These are phyloP conservation scores for Candida frijolesensis DNA, from an alignment of 1,139 yeast genomes.

Conservation along the genomic window DNA sequence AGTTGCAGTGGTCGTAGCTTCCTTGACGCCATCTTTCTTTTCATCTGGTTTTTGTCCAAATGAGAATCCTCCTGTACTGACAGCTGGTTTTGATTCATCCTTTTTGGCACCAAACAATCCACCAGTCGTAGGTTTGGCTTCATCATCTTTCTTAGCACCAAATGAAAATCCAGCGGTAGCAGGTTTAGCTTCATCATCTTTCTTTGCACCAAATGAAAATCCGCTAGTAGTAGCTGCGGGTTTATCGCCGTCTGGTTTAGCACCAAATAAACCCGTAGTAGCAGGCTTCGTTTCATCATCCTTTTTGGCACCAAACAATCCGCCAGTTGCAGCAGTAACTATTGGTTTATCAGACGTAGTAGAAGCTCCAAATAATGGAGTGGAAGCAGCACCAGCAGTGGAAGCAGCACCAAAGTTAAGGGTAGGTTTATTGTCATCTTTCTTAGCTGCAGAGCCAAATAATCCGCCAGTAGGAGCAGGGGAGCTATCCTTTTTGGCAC, in stretches of 20 bases:
- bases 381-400: slow-evolving; percentile 17
- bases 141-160: slow-evolving; percentile 24
- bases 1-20: slow-evolving; percentile 12
- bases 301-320: slow-evolving; percentile 18
- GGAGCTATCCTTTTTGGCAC: slow-evolving; percentile 23
- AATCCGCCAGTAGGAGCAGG: slow-evolving; percentile 18
- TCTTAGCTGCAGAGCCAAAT: slow-evolving; percentile 24
- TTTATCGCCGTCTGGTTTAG: slow-evolving; percentile 22
- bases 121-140: slow-evolving; percentile 16
- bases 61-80: slow-evolving; percentile 19
- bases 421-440: slow-evolving; percentile 15
- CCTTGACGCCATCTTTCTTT: slow-evolving; percentile 22
- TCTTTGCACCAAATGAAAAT: slow-evolving; percentile 22
- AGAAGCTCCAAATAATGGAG: slow-evolving; percentile 22
- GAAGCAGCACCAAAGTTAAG: slow-evolving; percentile 9
- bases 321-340: slow-evolving; percentile 11
- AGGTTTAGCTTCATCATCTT: slow-evolving; percentile 20
- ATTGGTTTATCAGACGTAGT: slow-evolving; percentile 16
- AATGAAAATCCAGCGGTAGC: slow-evolving; percentile 16
- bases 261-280: slow-evolving; percentile 22
- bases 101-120: slow-evolving; percentile 28
- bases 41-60: slow-evolving; percentile 29
- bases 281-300: slow-evolving; percentile 21
- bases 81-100: slow-evolving; percentile 16
- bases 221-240: slow-evolving; percentile 21